These are phyloP conservation scores for Musa troglodytarum DNA, from an alignment of 176 grass and related monocot species.

Conservation along the genomic window DNA sequence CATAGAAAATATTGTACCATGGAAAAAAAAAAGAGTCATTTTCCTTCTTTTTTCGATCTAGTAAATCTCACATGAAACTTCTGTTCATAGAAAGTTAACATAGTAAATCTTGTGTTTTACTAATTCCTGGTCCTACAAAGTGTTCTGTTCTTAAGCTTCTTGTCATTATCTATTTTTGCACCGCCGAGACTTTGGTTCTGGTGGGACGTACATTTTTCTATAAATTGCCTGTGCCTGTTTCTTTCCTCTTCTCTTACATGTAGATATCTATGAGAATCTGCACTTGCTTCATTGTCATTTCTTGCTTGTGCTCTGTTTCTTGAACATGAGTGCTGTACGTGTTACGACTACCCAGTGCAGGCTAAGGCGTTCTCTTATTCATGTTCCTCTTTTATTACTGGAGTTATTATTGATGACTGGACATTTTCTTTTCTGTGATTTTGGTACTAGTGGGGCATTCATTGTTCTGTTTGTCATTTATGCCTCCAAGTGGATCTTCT, in stretches of 20 bases:
- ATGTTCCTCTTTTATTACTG: neutral
- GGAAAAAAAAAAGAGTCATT: neutral
- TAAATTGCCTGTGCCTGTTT: neutral
- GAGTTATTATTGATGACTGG: neutral
- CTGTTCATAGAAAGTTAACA: neutral
- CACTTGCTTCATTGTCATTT: constrained; percentile 1
- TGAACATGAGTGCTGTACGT: neutral
- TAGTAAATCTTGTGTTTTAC: neutral
- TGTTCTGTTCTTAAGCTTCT: constrained; percentile 2
- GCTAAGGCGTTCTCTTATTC: neutral
- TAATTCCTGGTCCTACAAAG: neutral
- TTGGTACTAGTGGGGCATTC: neutral
- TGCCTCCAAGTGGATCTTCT: neutral
- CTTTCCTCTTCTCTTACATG: neutral
- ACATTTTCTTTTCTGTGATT: neutral
- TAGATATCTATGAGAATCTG: neutral
- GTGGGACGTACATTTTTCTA: no score
- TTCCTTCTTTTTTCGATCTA: neutral
- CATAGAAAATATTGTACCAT: neutral
- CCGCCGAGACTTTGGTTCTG: neutral
- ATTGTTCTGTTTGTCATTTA: neutral
- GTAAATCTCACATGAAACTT: no score
- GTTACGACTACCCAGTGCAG: neutral
- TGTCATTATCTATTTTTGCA: neutral
- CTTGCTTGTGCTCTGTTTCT: neutral